phyloP scores from a whole-genome alignment of 1,284 basidiomycete species.

The Afroboletus lepidellus region DNA sequence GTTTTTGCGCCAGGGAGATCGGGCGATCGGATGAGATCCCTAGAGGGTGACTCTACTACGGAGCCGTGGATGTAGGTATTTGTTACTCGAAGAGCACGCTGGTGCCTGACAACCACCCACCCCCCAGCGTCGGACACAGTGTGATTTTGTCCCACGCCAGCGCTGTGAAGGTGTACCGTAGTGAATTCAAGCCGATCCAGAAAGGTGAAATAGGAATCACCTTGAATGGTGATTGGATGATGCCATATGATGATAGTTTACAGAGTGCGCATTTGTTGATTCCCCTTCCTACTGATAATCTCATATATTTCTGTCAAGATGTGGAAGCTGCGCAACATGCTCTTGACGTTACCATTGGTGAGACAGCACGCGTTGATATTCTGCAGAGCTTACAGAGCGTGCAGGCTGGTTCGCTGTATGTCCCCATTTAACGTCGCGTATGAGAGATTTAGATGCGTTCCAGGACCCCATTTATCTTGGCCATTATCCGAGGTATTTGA shows the following conservation, averaged over 20 bases:
- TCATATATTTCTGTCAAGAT: constrained; percentile 38
- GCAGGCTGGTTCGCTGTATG: constrained; percentile 35
- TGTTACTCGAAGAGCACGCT: constrained; percentile 3
- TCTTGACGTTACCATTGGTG: constrained; percentile 46
- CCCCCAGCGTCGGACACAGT: constrained; percentile 61
- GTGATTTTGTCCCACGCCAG: constrained; percentile 69
- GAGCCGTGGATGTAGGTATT: constrained; percentile 64
- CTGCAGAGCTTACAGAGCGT: constrained; percentile 17
- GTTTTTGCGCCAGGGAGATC: constrained; percentile 69
- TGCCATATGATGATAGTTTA: constrained; percentile 64
- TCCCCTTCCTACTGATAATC: background rate
- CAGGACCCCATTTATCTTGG: constrained; percentile 65
- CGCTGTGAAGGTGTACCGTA: constrained; percentile 62
- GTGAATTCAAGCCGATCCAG: constrained; percentile 55
- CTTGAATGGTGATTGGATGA: constrained; percentile 26
- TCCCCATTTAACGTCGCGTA: constrained; percentile 6
- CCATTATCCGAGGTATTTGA: constrained; percentile 62
- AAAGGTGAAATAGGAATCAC: constrained; percentile 43
- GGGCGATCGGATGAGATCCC: constrained; percentile 53
- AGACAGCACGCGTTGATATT: constrained; percentile 15
- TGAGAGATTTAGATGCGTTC: background rate
- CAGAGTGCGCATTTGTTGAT: constrained; percentile 47
- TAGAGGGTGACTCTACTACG: constrained; percentile 53
- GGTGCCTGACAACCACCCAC: background rate
- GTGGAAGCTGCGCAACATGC: constrained; percentile 47